A percentile compares a stretch with the other conserved stretches of the same genome.
Conservation (phyloP, 2,329 filamentous ascomycete species). For the Akanthomyces muscarius region DNA sequence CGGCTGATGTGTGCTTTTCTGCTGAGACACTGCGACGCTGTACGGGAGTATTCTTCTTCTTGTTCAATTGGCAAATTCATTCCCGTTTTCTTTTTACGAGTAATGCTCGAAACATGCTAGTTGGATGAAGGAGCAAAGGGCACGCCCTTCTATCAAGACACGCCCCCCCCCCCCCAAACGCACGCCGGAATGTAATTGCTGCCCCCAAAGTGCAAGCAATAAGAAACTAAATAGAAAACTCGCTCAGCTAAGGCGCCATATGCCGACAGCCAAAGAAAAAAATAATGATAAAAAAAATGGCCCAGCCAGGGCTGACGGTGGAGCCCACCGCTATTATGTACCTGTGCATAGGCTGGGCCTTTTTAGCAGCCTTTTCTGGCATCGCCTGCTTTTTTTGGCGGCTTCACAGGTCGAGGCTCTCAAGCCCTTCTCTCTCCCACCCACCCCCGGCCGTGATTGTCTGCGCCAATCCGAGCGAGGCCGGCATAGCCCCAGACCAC, state of each 20-base stretch:
- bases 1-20: background rate
- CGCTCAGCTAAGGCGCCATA: conserved; percentile 11
- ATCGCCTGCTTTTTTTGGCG: background rate
- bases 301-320: conserved; percentile 16
- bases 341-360: background rate
- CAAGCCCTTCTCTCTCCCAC: too few species aligned
- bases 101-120: too few species aligned
- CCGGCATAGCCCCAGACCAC: too few species aligned
- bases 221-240: background rate
- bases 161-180: too few species aligned
- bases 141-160: too few species aligned
- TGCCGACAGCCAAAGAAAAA: background rate
- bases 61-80: background rate
- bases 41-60: background rate
- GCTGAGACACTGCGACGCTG: background rate
- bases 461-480: too few species aligned
- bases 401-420: too few species aligned
- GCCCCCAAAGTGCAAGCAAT: too few species aligned
- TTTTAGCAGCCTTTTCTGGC: background rate
- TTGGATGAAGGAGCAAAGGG: too few species aligned
- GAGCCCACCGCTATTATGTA: background rate
- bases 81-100: background rate
- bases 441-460: too few species aligned
- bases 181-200: too few species aligned
- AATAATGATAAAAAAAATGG: background rate